Base-by-base conservation (phyloP, 805 yeast species). In the Zygotorulaspora chibaensis region DNA sequence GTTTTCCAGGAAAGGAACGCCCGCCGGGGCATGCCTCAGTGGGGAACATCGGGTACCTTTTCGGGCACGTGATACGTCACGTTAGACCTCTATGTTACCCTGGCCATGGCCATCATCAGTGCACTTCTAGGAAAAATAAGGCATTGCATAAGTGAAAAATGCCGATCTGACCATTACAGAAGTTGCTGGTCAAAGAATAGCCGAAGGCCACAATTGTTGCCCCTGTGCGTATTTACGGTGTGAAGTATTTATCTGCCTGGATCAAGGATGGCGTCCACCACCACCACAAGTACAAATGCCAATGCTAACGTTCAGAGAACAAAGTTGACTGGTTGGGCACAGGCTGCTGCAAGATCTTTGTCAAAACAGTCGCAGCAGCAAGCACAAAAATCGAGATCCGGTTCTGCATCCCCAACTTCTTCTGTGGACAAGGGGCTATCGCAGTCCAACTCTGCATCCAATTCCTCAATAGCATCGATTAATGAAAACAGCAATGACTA, bases 241-340 rank as follows among this genome's bases (percentile, higher is more conserved):
- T 20, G 25, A 20, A 20, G 4, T 20, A 20, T 20, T 20, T 20
- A 20, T 20, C 7, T 20, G 7, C 7, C 25, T 20, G 7, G 25
- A 20, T 29, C 33, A 9, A 29, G 33, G 33, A 33, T 33, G 36
- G 16, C 20, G 20, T 13, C 20, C 20, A 16, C 20, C 16, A 33
- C 8, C 9, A 13, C 36, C n/a, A 16, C 36, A 33, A 33, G 20
- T 33, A 11, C 36, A 13, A 13, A n/a, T 10, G 13, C n/a, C 16
- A 11, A 13, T 16, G 29, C 16, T 13, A 28, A 17, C 35, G 25
- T 16, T 4, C 42, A 38, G 23, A 28, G 52, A 33, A 57, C 63
- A 27, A 59, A 56, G 46, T 48, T 60, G 37, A 57, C 64, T 10
- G 64, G 64, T 2, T 62, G 66, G 66, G 66, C 64, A 1, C 65